Evolutionary conservation across 2,329 filamentous ascomycete species (phyloP).

Genomic region (Venturia nashicola): DNA sequence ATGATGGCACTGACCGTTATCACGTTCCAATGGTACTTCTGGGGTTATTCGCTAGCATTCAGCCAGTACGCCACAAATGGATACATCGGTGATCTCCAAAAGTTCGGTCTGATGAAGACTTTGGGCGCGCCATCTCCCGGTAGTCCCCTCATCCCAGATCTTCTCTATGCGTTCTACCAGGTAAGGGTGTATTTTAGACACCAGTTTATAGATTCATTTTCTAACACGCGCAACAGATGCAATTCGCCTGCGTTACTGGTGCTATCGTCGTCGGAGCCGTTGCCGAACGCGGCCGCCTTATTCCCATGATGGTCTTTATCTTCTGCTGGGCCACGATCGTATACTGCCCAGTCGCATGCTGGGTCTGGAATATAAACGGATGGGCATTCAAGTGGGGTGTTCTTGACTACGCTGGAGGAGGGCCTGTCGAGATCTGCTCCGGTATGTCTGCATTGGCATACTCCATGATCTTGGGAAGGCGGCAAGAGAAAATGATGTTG

Average conservation of each 20-base stretch:
- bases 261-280: conserved; percentile 87
- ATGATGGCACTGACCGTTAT: conserved; percentile 89
- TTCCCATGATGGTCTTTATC: conserved; percentile 88
- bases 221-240: conserved; percentile 51
- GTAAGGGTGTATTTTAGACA: conserved; percentile 29
- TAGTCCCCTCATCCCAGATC: conserved; percentile 74
- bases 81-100: conserved; percentile 81
- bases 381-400: conserved; percentile 89
- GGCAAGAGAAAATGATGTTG: conserved; percentile 99
- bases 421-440: conserved; percentile 93
- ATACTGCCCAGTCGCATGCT: conserved; percentile 93
- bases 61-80: conserved; percentile 69
- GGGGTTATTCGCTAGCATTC: conserved; percentile 95
- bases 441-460: conserved; percentile 90
- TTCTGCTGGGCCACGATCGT: conserved; percentile 96
- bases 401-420: conserved; percentile 90
- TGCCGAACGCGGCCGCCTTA: conserved; percentile 82
- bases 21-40: conserved; percentile 99
- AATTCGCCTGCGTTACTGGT: conserved; percentile 89
- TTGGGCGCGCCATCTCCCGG: conserved; percentile 76
- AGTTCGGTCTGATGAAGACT: conserved; percentile 81
- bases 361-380: conserved; percentile 91
- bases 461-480: conserved; percentile 86
- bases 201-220: background rate
- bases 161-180: conserved; percentile 92